phyloP scores from a whole-genome alignment of 2,329 filamentous ascomycete genomes.

The Penicillium sp. region DNA sequence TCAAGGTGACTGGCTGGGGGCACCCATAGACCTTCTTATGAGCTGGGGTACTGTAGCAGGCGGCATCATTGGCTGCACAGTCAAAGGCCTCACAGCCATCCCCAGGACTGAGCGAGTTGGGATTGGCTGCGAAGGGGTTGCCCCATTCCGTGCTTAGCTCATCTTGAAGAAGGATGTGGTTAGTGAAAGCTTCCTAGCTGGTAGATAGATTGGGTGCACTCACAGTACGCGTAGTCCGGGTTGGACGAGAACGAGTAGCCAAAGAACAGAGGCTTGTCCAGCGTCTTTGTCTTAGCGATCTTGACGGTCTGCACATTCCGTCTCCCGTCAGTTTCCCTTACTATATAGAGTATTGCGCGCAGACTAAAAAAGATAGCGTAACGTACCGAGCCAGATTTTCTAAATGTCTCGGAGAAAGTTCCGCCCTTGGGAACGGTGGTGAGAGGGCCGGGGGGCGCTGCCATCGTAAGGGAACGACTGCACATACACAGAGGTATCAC shows the following conservation, averaged over 20 bases:
- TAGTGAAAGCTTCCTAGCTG: slow-evolving; percentile 6
- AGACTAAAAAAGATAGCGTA: slow-evolving; percentile 1
- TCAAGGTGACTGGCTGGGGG: slow-evolving; percentile 23
- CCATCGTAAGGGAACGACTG: slow-evolving; percentile 27
- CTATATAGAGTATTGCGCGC: not conserved
- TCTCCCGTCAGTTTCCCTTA: slow-evolving; percentile 13
- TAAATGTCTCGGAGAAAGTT: slow-evolving; percentile 25
- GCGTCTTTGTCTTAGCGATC: slow-evolving; percentile 28
- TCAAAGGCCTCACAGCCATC: slow-evolving; percentile 24
- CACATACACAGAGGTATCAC: slow-evolving; percentile 21
- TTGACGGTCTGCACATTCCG: slow-evolving; percentile 21
- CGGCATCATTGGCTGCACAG: slow-evolving; percentile 24
- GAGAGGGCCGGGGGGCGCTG: slow-evolving; percentile 22
- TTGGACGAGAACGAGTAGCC: slow-evolving; percentile 26
- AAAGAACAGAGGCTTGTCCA: slow-evolving; percentile 27
- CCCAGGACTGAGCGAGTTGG: slow-evolving; percentile 26
- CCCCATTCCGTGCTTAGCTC: slow-evolving; percentile 27
- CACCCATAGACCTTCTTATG: slow-evolving; percentile 27
- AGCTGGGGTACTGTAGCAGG: slow-evolving; percentile 26
- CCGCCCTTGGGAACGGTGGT: slow-evolving; percentile 19
- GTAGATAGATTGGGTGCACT: slow-evolving; percentile 11
- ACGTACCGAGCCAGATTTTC: slow-evolving; percentile 24
- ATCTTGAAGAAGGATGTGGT: slow-evolving; percentile 15
- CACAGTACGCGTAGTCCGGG: slow-evolving; percentile 27
- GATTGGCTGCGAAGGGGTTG: slow-evolving; percentile 23